Base-by-base conservation (phyloP, 176 grass and related monocot genomes). In the Chrysopogon serrulatus region DNA sequence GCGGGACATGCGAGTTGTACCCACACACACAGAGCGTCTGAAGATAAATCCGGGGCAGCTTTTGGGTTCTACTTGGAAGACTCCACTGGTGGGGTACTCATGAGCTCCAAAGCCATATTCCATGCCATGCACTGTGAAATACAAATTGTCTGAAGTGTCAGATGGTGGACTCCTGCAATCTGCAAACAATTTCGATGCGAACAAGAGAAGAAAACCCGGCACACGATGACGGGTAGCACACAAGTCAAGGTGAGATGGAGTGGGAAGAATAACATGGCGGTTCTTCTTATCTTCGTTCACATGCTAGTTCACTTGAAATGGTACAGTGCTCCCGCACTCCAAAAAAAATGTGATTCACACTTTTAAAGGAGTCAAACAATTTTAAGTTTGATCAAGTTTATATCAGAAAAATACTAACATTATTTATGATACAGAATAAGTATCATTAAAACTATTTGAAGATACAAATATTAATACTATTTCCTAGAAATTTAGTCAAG, bases 31-130 rank as follows among this genome's bases (percentile, higher is more conserved):
- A 0, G 95, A 93, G 27, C 95, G 91, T 71, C 91, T 89, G 88
- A 95, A 98, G 74, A 78, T 83, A 76, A 95, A 98, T 4, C 95
- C 92, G 36, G 95, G 95, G 44, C 92, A 98, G 67, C 67, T 90
- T 87, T 90, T 94, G 5, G 95, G 92, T 70, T 98, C 92, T 43
- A 98, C 92, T 87, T 98, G 71, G 40, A 95, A 98, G 8, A 98
- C 92, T 53, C 92, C 95, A 9, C 90, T 95, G 26, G 92, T 82
- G 5, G 95, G 84, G 84, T 93, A 93, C 65, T 95, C 91, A 33
- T 98, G 95, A 56, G 95, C 95, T 71, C 95, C 95, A 82, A 90
- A 98, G 42, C 88, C 95, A 64, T 95, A 98, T 53, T 95, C 95
- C 92, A 86, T 95, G 62, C 92, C 95, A 91, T 95, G 95, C 27